Conservation (phyloP, 352 stramenopile genomes). For the Globisporangium carolinianum region DNA sequence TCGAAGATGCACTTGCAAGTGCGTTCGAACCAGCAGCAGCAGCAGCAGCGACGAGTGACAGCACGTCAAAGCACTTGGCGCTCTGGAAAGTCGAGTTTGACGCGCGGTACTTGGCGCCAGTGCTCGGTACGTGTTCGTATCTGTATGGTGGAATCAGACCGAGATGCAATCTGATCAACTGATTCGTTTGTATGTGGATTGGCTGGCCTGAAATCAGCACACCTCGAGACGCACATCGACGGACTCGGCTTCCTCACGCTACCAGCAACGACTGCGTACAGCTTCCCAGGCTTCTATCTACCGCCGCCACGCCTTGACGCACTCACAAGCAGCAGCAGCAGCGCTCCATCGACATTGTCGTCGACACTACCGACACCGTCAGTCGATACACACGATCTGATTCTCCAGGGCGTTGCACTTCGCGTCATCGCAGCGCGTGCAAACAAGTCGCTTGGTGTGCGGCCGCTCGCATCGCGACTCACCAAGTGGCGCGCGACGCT, state of each 20-base stretch:
- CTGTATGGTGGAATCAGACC: background rate
- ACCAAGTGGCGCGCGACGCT: constrained; percentile 34
- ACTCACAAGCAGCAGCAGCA: background rate
- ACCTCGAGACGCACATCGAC: constrained; percentile 36
- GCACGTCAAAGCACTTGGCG: constrained; percentile 12
- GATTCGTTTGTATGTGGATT: background rate
- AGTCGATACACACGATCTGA: constrained; percentile 1
- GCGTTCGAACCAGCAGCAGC: background rate
- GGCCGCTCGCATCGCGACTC: constrained; percentile 27
- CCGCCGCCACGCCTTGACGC: constrained; percentile 20
- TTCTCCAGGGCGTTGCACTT: constrained; percentile 47
- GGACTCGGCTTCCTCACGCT: constrained; percentile 42
- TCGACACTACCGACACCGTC: background rate
- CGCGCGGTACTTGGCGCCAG: constrained; percentile 41
- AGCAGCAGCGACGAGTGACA: background rate
- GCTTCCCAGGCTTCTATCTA: constrained; percentile 58
- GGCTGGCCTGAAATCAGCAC: constrained; percentile 14
- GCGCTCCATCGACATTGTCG: background rate
- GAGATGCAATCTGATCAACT: background rate
- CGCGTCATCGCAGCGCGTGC: constrained; percentile 10
- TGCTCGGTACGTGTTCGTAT: constrained; percentile 35
- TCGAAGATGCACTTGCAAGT: constrained; percentile 6
- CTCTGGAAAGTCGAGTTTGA: constrained; percentile 80
- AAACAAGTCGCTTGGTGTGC: constrained; percentile 7
- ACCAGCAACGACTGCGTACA: constrained; percentile 21